A percentile compares a stretch with the other conserved stretches of the same genome.
phyloP scores from a whole-genome alignment of 441 rosid species.

The Cnidoscolus chayamansa region DNA sequence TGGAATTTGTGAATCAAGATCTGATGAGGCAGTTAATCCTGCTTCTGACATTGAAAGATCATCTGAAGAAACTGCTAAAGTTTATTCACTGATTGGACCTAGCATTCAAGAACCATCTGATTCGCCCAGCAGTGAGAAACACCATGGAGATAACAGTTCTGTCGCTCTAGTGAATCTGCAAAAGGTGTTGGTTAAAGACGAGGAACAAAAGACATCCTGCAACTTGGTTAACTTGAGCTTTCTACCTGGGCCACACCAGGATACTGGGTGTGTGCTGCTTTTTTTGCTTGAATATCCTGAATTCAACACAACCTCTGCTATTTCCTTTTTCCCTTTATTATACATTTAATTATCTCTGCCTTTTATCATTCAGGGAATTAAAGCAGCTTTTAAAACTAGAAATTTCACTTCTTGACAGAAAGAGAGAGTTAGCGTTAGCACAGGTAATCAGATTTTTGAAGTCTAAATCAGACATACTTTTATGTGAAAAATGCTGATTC shows the following conservation, averaged over 20 bases:
- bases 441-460: slow-evolving; percentile 36
- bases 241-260: slow-evolving; percentile 26
- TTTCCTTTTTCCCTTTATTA: not conserved
- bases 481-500: not conserved
- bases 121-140: slow-evolving; percentile 6
- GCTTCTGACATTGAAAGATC: slow-evolving; percentile 24
- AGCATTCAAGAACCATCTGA: slow-evolving; percentile 20
- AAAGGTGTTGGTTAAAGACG: slow-evolving; percentile 25
- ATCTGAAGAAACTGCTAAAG: slow-evolving; percentile 24
- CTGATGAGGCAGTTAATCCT: slow-evolving; percentile 24
- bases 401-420: slow-evolving; percentile 28
- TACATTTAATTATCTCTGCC: slow-evolving; percentile 4
- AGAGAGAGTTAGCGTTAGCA: slow-evolving; percentile 30
- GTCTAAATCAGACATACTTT: not conserved
- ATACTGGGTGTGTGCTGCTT: slow-evolving; percentile 30
- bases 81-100: slow-evolving; percentile 26
- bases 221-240: slow-evolving; percentile 16
- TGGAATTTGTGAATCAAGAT: slow-evolving; percentile 22
- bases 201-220: slow-evolving; percentile 27
- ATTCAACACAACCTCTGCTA: not conserved
- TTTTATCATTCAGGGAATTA: slow-evolving; percentile 35
- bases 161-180: slow-evolving; percentile 26
- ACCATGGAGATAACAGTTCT: slow-evolving; percentile 15
- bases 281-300: not conserved
- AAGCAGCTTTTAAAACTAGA: slow-evolving; percentile 32